These are phyloP conservation scores for Hsuehochloa calcarea DNA, from an alignment of 176 grass and related monocot species.

Conservation along the genomic window DNA sequence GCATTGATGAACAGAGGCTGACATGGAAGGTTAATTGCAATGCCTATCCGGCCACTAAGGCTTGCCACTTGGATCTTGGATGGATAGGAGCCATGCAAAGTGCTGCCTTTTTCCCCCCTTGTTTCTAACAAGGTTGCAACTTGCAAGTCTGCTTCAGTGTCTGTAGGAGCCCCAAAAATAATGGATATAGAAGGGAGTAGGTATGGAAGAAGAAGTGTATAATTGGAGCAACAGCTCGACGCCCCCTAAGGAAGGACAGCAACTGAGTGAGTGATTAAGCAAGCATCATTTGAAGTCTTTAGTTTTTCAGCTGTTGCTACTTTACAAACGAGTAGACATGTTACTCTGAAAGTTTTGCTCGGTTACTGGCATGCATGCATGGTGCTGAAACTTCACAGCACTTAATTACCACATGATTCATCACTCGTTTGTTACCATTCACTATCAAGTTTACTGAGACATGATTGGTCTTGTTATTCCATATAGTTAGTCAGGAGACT, in stretches of 20 bases:
- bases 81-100: constrained; percentile 30
- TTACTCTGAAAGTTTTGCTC: background rate
- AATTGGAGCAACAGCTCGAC: background rate
- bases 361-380: background rate
- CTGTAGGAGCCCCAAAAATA: background rate
- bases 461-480: background rate
- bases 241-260: background rate
- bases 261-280: background rate
- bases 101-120: background rate
- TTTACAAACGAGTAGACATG: background rate
- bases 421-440: background rate
- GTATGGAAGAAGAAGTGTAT: background rate
- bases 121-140: background rate
- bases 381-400: background rate
- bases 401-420: background rate
- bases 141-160: background rate
- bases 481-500: background rate
- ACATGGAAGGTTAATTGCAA: background rate
- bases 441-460: background rate
- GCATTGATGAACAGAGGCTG: constrained; percentile 24
- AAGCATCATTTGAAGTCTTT: background rate
- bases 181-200: background rate
- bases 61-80: background rate
- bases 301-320: background rate
- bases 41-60: background rate